Percentiles rank a stretch among this genome's conserved stretches.
phyloP scores from a whole-genome alignment of 129 eudicot species.

The Mikania micrantha region DNA sequence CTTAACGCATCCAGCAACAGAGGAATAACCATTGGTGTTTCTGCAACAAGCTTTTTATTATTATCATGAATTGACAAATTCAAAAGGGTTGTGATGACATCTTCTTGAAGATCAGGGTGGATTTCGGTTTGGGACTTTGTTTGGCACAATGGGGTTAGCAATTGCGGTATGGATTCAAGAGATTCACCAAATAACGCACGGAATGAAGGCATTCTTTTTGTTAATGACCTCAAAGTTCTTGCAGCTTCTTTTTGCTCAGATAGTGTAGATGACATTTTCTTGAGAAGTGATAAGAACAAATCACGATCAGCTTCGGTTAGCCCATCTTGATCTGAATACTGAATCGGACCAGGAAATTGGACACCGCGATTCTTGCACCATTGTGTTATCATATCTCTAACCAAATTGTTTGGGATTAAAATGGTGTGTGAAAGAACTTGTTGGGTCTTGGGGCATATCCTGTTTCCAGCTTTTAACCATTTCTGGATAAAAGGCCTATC shows the following conservation, averaged over 20 bases:
- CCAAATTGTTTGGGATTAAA: conserved; percentile 72
- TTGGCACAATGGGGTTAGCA: conserved; percentile 56
- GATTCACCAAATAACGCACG: conserved; percentile 86
- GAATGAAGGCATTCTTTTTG: conserved; percentile 74
- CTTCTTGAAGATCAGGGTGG: conserved; percentile 82
- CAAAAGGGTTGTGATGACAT: conserved; percentile 73
- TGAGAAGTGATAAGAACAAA: conserved; percentile 47
- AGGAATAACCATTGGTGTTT: conserved; percentile 68
- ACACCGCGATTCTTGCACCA: conserved; percentile 84
- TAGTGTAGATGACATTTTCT: conserved; percentile 58
- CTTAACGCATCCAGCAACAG: conserved; percentile 63
- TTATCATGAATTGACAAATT: conserved; percentile 87
- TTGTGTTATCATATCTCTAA: conserved; percentile 68
- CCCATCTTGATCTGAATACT: conserved; percentile 45
- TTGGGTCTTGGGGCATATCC: conserved; percentile 79
- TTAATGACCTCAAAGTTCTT: conserved; percentile 57
- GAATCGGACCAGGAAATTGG: conserved; percentile 47
- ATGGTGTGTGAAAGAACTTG: conserved; percentile 88
- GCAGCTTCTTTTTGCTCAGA: conserved; percentile 85
- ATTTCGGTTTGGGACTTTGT: conserved; percentile 30
- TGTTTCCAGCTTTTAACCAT: conserved; percentile 84
- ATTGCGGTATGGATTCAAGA: conserved; percentile 48
- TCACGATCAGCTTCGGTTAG: conserved; percentile 56
- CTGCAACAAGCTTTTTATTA: conserved; percentile 91
- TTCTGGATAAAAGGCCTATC: conserved; percentile 82